Percentiles rank a stretch among this genome's conserved stretches.
Evolutionary conservation across 164 flowering plant species (phyloP).

Genomic region (Taxillus chinensis): DNA sequence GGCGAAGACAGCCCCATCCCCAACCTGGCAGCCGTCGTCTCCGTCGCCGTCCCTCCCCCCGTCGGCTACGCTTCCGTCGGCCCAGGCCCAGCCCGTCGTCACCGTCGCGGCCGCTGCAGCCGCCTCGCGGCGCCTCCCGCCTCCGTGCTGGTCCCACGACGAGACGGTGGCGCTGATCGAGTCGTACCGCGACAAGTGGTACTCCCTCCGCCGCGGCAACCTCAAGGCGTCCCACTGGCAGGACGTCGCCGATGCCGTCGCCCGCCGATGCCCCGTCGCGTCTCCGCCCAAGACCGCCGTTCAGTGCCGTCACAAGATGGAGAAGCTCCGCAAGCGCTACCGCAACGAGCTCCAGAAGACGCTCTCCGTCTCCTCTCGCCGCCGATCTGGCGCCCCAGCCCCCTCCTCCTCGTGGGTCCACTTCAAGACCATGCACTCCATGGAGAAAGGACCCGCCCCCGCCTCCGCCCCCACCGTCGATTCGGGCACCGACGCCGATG

Average conservation of each 20-base stretch:
- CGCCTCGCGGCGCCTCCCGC: background rate
- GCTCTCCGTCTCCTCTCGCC: conserved; percentile 1
- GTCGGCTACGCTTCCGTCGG: background rate
- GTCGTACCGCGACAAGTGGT: conserved; percentile 6
- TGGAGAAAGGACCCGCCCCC: conserved; percentile 44
- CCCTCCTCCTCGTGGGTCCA: conserved; percentile 42
- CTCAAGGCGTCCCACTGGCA: conserved; percentile 6
- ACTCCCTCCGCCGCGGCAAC: conserved; percentile 8
- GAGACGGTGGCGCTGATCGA: conserved; percentile 7
- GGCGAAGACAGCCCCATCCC: no score
- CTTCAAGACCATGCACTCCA: conserved; percentile 43
- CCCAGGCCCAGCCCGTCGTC: background rate
- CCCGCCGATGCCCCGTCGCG: conserved; percentile 6
- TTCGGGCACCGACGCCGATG: conserved; percentile 5
- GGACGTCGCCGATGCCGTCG: conserved; percentile 6
- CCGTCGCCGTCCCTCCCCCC: background rate
- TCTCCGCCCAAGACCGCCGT: conserved; percentile 33
- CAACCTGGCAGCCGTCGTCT: no score
- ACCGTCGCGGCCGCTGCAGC: background rate
- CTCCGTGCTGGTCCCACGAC: conserved; percentile 7
- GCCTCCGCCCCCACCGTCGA: background rate
- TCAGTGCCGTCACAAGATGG: conserved; percentile 59
- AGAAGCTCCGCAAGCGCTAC: conserved; percentile 42
- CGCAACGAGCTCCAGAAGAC: conserved; percentile 34
- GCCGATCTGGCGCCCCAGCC: background rate